Conservation (phyloP, 139 green algal species). For the Chlorella sp. region DNA sequence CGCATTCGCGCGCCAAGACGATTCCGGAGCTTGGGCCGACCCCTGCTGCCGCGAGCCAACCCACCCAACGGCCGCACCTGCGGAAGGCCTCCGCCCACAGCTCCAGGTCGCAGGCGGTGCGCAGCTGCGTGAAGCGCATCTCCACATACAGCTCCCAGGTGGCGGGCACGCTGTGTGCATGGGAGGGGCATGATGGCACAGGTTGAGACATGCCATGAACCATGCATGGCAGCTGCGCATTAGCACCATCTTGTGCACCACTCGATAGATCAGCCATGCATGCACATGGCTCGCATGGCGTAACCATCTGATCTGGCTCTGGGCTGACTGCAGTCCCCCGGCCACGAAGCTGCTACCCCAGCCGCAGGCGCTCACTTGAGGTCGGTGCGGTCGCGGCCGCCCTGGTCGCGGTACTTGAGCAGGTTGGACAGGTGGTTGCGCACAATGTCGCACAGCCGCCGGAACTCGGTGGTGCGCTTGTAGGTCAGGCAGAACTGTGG, state of each 20-base stretch:
- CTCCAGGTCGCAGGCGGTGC: slow-evolving; percentile 86
- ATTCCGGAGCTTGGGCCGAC: too few relatives aligned
- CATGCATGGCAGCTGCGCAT: too few relatives aligned
- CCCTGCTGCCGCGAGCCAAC: background rate
- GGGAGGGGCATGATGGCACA: background rate
- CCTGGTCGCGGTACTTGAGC: slow-evolving; percentile 90
- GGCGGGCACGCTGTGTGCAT: slow-evolving; percentile 74
- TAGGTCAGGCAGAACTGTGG: slow-evolving; percentile 94
- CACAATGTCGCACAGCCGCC: slow-evolving; percentile 98
- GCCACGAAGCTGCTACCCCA: background rate
- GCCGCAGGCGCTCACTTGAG: slow-evolving; percentile 48
- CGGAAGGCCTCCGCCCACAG: slow-evolving; percentile 99
- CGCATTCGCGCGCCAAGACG: too few relatives aligned
- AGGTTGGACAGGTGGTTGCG: slow-evolving; percentile 97
- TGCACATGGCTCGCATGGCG: too few relatives aligned
- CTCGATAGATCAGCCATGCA: too few relatives aligned
- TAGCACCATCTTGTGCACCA: too few relatives aligned
- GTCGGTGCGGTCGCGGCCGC: slow-evolving; percentile 91
- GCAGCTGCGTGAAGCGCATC: slow-evolving; percentile 96
- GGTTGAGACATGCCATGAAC: too few relatives aligned
- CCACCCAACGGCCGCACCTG: background rate
- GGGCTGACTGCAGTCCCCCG: too few relatives aligned
- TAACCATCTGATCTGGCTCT: too few relatives aligned
- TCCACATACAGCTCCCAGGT: slow-evolving; percentile 94
- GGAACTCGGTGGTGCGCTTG: slow-evolving; percentile 98